Evolutionary conservation across 805 yeast genomes (phyloP).

Genomic region (Suhomyces prunicola): DNA sequence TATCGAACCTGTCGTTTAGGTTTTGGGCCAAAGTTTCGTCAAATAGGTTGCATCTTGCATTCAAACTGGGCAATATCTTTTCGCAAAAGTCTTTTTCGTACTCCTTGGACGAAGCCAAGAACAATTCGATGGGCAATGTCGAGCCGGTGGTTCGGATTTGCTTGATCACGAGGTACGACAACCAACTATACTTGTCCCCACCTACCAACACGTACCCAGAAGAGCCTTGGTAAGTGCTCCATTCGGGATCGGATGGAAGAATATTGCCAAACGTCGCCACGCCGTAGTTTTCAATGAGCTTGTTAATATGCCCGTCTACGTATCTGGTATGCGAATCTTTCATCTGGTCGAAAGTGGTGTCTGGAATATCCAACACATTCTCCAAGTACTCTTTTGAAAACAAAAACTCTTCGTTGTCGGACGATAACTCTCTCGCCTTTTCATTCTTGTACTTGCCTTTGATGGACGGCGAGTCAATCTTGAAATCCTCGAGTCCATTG

Average conservation of each 20-base stretch:
- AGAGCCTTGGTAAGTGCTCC: constrained; percentile 30
- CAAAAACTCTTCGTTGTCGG: constrained; percentile 36
- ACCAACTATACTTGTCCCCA: constrained; percentile 51
- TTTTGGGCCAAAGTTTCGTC: constrained; percentile 21
- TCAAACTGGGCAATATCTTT: constrained; percentile 35
- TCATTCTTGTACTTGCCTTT: constrained; percentile 43
- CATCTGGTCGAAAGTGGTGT: constrained; percentile 28
- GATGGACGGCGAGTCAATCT: constrained; percentile 39
- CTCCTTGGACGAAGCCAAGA: constrained; percentile 41
- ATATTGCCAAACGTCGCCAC: constrained; percentile 35
- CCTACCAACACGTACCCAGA: constrained; percentile 50
- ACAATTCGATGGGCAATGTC: constrained; percentile 49
- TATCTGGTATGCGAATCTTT: constrained; percentile 37
- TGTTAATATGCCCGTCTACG: constrained; percentile 28
- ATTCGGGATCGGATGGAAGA: constrained; percentile 35
- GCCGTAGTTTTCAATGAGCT: constrained; percentile 23
- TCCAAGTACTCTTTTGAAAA: constrained; percentile 47
- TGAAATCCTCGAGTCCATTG: constrained; percentile 28
- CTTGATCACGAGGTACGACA: constrained; percentile 45
- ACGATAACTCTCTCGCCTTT: constrained; percentile 44
- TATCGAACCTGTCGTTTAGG: constrained; percentile 16
- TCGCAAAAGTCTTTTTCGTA: constrained; percentile 50
- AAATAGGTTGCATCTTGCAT: constrained; percentile 48
- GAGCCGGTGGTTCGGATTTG: constrained; percentile 46
- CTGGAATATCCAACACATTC: constrained; percentile 40